These are phyloP conservation scores for Glonium stellatum DNA, from an alignment of 495 filamentous ascomycete species.

Conservation along the genomic window DNA sequence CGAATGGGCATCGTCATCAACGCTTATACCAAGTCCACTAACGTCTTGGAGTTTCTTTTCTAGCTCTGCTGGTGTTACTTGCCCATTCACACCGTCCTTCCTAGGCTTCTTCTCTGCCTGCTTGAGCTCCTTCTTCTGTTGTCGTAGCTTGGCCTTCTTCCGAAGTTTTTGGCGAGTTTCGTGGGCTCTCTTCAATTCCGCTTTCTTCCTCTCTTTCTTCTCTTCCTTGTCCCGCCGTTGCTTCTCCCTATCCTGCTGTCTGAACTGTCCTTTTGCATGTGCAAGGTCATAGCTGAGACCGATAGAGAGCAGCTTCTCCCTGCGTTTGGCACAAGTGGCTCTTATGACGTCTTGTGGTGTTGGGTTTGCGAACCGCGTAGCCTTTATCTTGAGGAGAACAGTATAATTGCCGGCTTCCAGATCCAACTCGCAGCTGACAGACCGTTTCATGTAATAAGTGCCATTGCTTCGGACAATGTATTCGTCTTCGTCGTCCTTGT, in stretches of 20 bases:
- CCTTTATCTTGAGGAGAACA: slow-evolving; percentile 72
- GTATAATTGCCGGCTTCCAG: slow-evolving; percentile 77
- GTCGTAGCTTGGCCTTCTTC: slow-evolving; percentile 25
- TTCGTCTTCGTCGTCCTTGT: slow-evolving; percentile 71
- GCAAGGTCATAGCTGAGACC: slow-evolving; percentile 79
- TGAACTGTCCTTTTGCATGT: slow-evolving; percentile 65
- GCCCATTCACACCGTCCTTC: neutral
- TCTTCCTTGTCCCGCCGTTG: slow-evolving; percentile 40
- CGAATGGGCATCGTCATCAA: slow-evolving; percentile 13
- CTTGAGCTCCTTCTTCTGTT: slow-evolving; percentile 28
- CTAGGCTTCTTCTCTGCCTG: slow-evolving; percentile 17
- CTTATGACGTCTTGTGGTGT: slow-evolving; percentile 65
- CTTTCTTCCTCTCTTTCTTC: slow-evolving; percentile 36
- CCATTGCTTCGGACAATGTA: slow-evolving; percentile 77
- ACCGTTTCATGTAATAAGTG: slow-evolving; percentile 64
- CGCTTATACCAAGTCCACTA: slow-evolving; percentile 22
- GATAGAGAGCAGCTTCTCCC: slow-evolving; percentile 77
- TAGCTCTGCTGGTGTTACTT: neutral
- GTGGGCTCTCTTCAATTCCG: slow-evolving; percentile 20
- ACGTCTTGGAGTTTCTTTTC: slow-evolving; percentile 21
- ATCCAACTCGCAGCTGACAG: slow-evolving; percentile 73
- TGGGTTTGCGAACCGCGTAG: slow-evolving; percentile 47
- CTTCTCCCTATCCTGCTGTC: slow-evolving; percentile 61
- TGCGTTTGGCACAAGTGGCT: slow-evolving; percentile 51
- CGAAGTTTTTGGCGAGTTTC: slow-evolving; percentile 21